Evolutionary conservation across 2,329 filamentous ascomycete species (phyloP), one percentile per base, ranked within the genome.

Genomic region (Hirsutella minnesotensis): DNA sequence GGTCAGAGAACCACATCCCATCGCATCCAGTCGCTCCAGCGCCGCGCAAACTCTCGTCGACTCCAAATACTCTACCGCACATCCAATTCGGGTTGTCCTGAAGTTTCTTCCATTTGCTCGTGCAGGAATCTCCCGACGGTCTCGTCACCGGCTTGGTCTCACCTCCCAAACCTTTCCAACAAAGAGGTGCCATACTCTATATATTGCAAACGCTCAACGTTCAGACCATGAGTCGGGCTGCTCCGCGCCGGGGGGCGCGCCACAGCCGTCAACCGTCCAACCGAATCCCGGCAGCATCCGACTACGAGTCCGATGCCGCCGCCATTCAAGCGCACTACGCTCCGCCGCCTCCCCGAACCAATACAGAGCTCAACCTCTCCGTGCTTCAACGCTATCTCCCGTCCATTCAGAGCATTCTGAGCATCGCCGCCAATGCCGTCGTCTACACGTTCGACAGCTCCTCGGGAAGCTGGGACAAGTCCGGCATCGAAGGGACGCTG

Each of bases 321-420:
- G 66, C 54, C 52, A 64, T 50, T 45, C 62, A 53, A 46, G 62
- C 53, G 47, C 57, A 49, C 43, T 65, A 57, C 47, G 65, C 55
- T 51, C 67, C 60, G 30, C 73, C 65, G 56, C 70, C 64, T 41
- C 76, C 68, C 60, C 81, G 85, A 50, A 81, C 82, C 48, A 92
- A 89, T 61, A 84, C 83, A 43, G 83, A 94, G 51, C 80, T 96
- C 56, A 96, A 96, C 67, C 73, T 94, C 50, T 72, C 78, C 39
- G 90, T 95, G 33, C 73, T 96, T 30, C 80, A 76, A 46, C 84
- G 87, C 51, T 86, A 95, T 65, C 77, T 86, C 45, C 84, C 87
- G 27, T 73, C 77, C 45, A 78, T 95, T 49, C 69, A 70, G 45
- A 67, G 72, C 41, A 87, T 95, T 56, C 70, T 87, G 49, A 82